These are phyloP conservation scores for Acanthamoeba castellanii DNA, from an alignment of 208 protist species.

Conservation along the genomic window DNA sequence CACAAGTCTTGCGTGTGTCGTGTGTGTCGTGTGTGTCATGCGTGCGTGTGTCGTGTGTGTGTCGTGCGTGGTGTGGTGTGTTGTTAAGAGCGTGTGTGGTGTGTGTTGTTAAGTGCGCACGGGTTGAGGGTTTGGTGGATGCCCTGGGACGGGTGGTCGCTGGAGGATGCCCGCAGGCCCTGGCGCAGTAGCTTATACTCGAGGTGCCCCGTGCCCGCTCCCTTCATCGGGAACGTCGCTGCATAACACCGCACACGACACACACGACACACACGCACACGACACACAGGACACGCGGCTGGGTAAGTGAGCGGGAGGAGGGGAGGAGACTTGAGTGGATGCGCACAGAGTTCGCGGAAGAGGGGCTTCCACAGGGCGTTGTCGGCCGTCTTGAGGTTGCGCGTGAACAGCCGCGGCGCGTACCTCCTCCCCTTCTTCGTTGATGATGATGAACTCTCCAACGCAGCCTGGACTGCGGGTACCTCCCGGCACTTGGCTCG, in stretches of 20 bases:
- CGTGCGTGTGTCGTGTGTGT: too few relatives aligned
- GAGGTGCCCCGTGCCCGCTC: background rate
- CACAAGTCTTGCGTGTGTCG: too few relatives aligned
- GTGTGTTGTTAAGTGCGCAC: background rate
- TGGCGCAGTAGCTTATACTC: background rate
- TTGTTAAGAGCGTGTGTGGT: background rate
- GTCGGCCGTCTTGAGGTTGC: slow-evolving; percentile 2
- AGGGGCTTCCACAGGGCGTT: background rate
- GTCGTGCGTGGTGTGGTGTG: too few relatives aligned
- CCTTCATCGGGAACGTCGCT: slow-evolving; percentile 13
- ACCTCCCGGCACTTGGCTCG: background rate
- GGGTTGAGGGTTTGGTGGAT: slow-evolving; percentile 32
- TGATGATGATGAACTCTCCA: background rate
- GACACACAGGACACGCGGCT: too few relatives aligned
- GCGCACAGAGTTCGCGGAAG: slow-evolving; percentile 4
- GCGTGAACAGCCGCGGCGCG: background rate
- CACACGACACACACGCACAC: background rate
- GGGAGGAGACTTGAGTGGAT: background rate
- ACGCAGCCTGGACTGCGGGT: background rate
- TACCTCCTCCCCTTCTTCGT: background rate
- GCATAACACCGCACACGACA: background rate
- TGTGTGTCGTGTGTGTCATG: too few relatives aligned
- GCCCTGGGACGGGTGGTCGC: background rate
- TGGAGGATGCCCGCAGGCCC: slow-evolving; percentile 15
- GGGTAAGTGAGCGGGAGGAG: background rate